Conservation (phyloP, 495 filamentous ascomycete species). For the Evansstolkia leycettana region DNA sequence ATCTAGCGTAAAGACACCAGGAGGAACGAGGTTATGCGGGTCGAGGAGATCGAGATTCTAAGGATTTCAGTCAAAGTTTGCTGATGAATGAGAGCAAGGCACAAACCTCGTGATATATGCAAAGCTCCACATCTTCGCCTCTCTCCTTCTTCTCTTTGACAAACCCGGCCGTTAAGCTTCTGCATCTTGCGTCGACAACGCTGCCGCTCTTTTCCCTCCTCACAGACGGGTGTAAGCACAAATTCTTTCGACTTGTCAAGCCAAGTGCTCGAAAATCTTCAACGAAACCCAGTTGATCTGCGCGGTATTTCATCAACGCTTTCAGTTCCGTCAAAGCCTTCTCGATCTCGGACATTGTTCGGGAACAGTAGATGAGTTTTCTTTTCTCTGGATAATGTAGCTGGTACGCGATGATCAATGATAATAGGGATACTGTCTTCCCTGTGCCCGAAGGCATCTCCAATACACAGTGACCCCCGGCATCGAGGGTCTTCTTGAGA, state of each 20-base stretch:
- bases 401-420: slow-evolving; percentile 93
- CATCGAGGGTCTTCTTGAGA: slow-evolving; percentile 92
- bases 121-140: slow-evolving; percentile 87
- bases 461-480: slow-evolving; percentile 89
- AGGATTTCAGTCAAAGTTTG: slow-evolving; percentile 5
- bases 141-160: slow-evolving; percentile 92
- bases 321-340: slow-evolving; percentile 91
- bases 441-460: slow-evolving; percentile 99
- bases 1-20: slow-evolving; percentile 94
- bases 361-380: slow-evolving; percentile 97
- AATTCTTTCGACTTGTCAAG: slow-evolving; percentile 90
- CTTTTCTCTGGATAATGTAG: slow-evolving; percentile 79
- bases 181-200: slow-evolving; percentile 87
- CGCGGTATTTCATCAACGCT: slow-evolving; percentile 84
- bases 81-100: not conserved
- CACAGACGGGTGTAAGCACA: slow-evolving; percentile 92
- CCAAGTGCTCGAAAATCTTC: slow-evolving; percentile 92
- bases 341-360: slow-evolving; percentile 55
- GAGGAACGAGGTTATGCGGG: slow-evolving; percentile 83
- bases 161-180: slow-evolving; percentile 92
- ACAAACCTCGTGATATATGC: slow-evolving; percentile 83
- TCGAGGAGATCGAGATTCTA: slow-evolving; percentile 91
- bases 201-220: slow-evolving; percentile 90
- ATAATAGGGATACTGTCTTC: slow-evolving; percentile 91
- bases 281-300: slow-evolving; percentile 69